Percentiles rank a stretch among this genome's conserved stretches.
Conservation (phyloP, 163 green algal genomes). For the Scenedesmus sp. region DNA sequence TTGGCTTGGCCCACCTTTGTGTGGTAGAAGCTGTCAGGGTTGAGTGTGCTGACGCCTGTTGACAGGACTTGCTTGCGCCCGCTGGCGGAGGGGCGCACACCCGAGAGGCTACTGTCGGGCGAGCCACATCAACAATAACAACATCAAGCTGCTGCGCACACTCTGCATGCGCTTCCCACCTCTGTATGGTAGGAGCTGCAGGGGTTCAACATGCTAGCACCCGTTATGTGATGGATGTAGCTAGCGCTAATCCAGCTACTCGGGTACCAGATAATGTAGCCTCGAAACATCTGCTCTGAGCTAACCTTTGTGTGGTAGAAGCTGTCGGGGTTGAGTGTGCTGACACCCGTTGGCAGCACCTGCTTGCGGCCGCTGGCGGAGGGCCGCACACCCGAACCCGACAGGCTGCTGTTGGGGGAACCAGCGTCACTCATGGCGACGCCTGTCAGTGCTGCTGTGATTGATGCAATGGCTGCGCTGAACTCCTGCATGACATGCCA, state of each 20-base stretch:
- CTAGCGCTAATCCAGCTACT: too few species aligned
- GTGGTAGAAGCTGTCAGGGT: conserved; percentile 37
- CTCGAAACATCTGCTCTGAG: too few species aligned
- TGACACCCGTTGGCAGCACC: conserved; percentile 27
- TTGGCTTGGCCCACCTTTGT: conserved; percentile 2
- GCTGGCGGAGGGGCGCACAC: not conserved
- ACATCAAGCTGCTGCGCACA: too few species aligned
- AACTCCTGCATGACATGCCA: too few species aligned
- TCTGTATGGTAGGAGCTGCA: too few species aligned
- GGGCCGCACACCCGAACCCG: conserved; percentile 7
- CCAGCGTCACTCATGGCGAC: not conserved
- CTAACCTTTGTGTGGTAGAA: not conserved
- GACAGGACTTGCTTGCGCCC: not conserved
- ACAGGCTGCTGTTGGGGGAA: not conserved
- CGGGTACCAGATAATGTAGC: too few species aligned
- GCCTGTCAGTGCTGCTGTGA: conserved; percentile 8
- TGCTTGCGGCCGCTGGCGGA: conserved; percentile 24
- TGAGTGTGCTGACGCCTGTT: conserved; percentile 31
- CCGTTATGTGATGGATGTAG: too few species aligned
- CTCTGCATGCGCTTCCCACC: too few species aligned
- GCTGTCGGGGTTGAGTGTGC: conserved; percentile 4
- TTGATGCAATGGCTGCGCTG: conserved; percentile 1
- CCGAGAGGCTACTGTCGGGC: not conserved
- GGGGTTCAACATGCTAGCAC: too few species aligned
- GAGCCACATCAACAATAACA: not conserved